Evolutionary conservation across 2,329 filamentous ascomycete genomes (phyloP).

Genomic region (Xylariales sp.): DNA sequence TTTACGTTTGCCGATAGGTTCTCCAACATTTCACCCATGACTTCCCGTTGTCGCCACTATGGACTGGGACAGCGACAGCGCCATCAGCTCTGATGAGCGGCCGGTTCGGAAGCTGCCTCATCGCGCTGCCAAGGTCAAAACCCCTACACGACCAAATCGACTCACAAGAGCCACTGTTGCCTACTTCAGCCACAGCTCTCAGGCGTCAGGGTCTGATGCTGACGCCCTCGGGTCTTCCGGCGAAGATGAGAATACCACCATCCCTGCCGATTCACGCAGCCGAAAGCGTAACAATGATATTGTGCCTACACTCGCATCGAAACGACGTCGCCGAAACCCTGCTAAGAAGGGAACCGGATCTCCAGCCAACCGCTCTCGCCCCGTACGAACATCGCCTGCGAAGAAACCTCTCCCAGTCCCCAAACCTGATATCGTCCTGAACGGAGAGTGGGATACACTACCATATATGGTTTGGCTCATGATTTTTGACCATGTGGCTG

Average conservation of each 20-base stretch:
- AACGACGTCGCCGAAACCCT: conserved; percentile 3
- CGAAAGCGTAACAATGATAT: conserved; percentile 5
- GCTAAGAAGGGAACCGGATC: not conserved
- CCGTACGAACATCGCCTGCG: not conserved
- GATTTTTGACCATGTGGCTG: conserved; percentile 63
- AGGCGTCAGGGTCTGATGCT: no score
- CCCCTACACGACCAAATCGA: conserved; percentile 16
- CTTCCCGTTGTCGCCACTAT: no score
- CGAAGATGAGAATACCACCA: not conserved
- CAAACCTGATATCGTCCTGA: not conserved
- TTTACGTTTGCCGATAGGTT: no score
- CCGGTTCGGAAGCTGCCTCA: conserved; percentile 19
- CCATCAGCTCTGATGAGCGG: conserved; percentile 14
- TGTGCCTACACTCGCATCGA: conserved; percentile 2
- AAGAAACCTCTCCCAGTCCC: not conserved
- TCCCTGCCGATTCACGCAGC: not conserved
- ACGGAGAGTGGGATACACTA: conserved; percentile 8
- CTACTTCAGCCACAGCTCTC: conserved; percentile 13
- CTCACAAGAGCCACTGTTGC: conserved; percentile 19
- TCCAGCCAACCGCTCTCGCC: not conserved
- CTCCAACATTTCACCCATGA: no score
- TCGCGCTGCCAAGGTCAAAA: conserved; percentile 23
- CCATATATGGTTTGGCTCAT: conserved; percentile 8
- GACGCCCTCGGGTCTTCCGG: not conserved
- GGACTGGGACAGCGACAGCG: conserved; percentile 5